Conservation (phyloP, 768 basidiomycete genomes). For the Artomyces pyxidatus region DNA sequence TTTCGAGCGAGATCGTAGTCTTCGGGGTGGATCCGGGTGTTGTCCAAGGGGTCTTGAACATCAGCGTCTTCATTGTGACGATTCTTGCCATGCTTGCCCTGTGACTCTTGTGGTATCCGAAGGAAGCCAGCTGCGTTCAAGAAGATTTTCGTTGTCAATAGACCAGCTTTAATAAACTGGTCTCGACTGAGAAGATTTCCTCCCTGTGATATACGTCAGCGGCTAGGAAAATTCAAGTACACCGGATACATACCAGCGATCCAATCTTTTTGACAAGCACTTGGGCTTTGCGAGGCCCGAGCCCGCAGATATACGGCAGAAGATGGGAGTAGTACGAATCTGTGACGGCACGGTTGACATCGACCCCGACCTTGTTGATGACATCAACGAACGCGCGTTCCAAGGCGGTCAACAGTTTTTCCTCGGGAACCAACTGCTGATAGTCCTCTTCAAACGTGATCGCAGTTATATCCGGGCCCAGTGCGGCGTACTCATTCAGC, state of each 20-base stretch:
- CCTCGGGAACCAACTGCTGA: slow-evolving; percentile 79
- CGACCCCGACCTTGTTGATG: slow-evolving; percentile 89
- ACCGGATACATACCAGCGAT: slow-evolving; percentile 45
- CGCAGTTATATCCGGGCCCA: slow-evolving; percentile 77
- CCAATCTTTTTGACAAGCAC: slow-evolving; percentile 75
- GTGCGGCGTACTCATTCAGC: slow-evolving; percentile 86
- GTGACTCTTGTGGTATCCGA: slow-evolving; percentile 71
- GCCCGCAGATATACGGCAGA: slow-evolving; percentile 84
- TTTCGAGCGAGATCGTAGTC: slow-evolving; percentile 97
- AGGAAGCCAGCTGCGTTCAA: slow-evolving; percentile 91
- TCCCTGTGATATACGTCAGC: slow-evolving; percentile 42
- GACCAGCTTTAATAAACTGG: slow-evolving; percentile 74
- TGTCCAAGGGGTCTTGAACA: slow-evolving; percentile 83
- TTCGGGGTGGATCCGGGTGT: slow-evolving; percentile 93
- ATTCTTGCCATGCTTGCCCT: slow-evolving; percentile 49
- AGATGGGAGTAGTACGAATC: slow-evolving; percentile 86
- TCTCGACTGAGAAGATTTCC: slow-evolving; percentile 81
- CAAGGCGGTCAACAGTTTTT: slow-evolving; percentile 73
- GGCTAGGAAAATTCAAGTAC: not conserved
- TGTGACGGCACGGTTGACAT: slow-evolving; percentile 87
- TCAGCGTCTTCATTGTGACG: slow-evolving; percentile 56
- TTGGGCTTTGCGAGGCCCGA: slow-evolving; percentile 92
- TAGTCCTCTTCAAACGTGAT: slow-evolving; percentile 79
- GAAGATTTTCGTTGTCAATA: slow-evolving; percentile 83
- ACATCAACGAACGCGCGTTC: slow-evolving; percentile 88